phyloP scores from a whole-genome alignment of 441 rosid genomes.

The Bruguiera hainesii region DNA sequence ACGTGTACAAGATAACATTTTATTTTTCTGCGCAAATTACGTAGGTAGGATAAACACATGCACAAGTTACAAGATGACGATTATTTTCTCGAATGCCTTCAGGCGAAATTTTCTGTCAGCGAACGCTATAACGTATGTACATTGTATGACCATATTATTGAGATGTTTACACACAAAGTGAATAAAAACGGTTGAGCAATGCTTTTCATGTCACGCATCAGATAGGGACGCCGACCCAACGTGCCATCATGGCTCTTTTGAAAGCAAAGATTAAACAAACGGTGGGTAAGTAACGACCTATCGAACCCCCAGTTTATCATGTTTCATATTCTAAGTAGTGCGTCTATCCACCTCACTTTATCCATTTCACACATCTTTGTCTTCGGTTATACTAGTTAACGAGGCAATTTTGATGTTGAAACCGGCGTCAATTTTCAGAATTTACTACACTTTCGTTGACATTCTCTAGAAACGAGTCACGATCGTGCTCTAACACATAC shows the following conservation, averaged over 20 bases:
- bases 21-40: too few species aligned
- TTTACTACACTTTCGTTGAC: too few species aligned
- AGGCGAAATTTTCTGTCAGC: neutral
- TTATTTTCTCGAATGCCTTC: too few species aligned
- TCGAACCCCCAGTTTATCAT: neutral
- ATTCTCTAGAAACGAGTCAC: too few species aligned
- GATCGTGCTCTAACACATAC: too few species aligned
- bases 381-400: too few species aligned
- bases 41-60: too few species aligned
- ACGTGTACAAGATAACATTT: too few species aligned
- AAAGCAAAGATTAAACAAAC: constrained; percentile 54
- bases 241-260: constrained; percentile 33
- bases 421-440: too few species aligned
- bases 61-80: too few species aligned
- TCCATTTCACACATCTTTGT: neutral
- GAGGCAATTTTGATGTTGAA: too few species aligned
- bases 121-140: neutral
- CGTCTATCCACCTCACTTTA: neutral
- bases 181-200: constrained; percentile 48
- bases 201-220: constrained; percentile 44
- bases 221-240: constrained; percentile 27
- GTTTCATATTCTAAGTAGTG: neutral
- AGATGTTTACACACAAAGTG: constrained; percentile 44
- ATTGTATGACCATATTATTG: neutral
- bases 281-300: constrained; percentile 36